These are phyloP conservation scores for Aspergillus uvarum DNA, from an alignment of 2,329 filamentous ascomycete species.

Conservation along the genomic window DNA sequence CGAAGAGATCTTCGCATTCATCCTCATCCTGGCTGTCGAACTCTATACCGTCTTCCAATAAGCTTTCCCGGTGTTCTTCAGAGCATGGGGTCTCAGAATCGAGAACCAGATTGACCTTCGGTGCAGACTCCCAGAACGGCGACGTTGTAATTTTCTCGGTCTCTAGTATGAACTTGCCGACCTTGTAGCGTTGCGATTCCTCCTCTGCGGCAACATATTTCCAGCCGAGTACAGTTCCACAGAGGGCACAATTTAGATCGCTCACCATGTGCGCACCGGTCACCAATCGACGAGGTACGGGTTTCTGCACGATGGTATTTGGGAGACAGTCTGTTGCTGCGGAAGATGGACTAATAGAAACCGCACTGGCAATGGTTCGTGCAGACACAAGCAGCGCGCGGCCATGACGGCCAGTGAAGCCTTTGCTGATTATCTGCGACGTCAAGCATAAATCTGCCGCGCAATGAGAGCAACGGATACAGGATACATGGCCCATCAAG, in stretches of 20 bases:
- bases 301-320: slow-evolving; percentile 58
- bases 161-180: slow-evolving; percentile 67
- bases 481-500: slow-evolving; percentile 51
- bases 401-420: slow-evolving; percentile 64
- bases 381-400: slow-evolving; percentile 63
- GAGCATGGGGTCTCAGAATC: neutral
- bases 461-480: slow-evolving; percentile 60
- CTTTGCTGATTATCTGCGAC: slow-evolving; percentile 62
- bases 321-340: slow-evolving; percentile 48
- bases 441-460: slow-evolving; percentile 59
- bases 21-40: slow-evolving; percentile 67
- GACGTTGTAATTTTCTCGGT: slow-evolving; percentile 55
- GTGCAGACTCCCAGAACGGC: slow-evolving; percentile 53
- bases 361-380: slow-evolving; percentile 31
- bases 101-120: slow-evolving; percentile 7
- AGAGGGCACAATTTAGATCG: slow-evolving; percentile 59
- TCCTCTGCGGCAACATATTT: slow-evolving; percentile 65
- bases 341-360: slow-evolving; percentile 29
- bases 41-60: slow-evolving; percentile 44
- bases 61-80: slow-evolving; percentile 10
- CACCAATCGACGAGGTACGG: slow-evolving; percentile 59
- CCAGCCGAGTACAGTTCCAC: slow-evolving; percentile 60
- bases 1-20: slow-evolving; percentile 65
- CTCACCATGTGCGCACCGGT: slow-evolving; percentile 63
- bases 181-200: slow-evolving; percentile 62